These are phyloP conservation scores for Lepiota subincarnata DNA, from an alignment of 768 basidiomycete genomes.

Conservation along the genomic window DNA sequence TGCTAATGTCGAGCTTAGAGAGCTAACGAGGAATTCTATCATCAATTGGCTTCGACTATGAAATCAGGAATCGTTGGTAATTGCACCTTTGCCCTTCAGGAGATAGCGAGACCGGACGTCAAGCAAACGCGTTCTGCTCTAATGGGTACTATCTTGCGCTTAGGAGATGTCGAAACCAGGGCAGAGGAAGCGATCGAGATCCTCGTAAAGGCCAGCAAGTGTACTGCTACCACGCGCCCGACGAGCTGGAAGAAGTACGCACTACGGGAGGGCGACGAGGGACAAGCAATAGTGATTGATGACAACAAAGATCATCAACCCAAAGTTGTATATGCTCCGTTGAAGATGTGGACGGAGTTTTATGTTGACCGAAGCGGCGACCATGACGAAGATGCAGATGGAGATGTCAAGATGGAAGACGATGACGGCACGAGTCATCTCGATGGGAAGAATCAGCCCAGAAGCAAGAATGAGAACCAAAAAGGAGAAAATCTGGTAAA, in stretches of 20 bases:
- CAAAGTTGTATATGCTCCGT: conserved; percentile 32
- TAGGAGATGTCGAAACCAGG: conserved; percentile 70
- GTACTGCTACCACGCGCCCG: conserved; percentile 64
- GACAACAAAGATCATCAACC: conserved; percentile 30
- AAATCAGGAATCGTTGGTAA: conserved; percentile 56
- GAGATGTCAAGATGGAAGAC: conserved; percentile 38
- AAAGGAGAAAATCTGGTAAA: conserved; percentile 40
- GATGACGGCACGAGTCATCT: conserved; percentile 28
- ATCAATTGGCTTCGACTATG: conserved; percentile 36
- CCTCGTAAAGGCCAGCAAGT: conserved; percentile 72
- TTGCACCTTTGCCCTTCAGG: conserved; percentile 60
- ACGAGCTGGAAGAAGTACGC: conserved; percentile 79
- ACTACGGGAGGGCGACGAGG: conserved; percentile 31
- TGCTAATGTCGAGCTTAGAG: conserved; percentile 30
- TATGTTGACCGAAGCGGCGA: conserved; percentile 43
- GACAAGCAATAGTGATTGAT: conserved; percentile 31
- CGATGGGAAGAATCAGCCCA: conserved; percentile 21
- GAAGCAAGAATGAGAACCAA: conserved; percentile 25
- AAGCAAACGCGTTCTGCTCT: conserved; percentile 67
- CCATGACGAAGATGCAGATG: conserved; percentile 34
- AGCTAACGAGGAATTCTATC: conserved; percentile 73
- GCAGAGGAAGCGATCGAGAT: conserved; percentile 75
- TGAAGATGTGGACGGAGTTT: conserved; percentile 54
- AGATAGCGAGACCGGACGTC: conserved; percentile 58
- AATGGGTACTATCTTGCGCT: conserved; percentile 58